These are phyloP conservation scores for Nepenthes alata DNA, from an alignment of 179 eudicot species.

Conservation along the genomic window DNA sequence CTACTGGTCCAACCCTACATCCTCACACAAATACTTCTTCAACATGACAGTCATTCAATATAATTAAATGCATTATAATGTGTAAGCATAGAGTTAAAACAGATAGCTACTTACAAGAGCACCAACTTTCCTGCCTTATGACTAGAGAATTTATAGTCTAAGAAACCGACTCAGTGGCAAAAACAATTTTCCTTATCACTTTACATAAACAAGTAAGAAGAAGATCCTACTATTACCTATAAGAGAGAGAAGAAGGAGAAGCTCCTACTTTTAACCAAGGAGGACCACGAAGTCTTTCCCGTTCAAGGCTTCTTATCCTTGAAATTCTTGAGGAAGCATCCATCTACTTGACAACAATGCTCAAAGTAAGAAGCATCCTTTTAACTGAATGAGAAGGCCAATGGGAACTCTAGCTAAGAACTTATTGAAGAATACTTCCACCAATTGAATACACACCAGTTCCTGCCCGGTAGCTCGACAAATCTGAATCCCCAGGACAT, in stretches of 20 bases:
- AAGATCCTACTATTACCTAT: constrained; percentile 39
- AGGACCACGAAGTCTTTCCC: constrained; percentile 89
- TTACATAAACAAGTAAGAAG: neutral
- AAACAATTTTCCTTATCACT: too few species aligned
- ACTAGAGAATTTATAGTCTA: neutral
- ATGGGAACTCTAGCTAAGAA: neutral
- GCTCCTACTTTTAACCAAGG: constrained; percentile 80
- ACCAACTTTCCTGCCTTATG: too few species aligned
- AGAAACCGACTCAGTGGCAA: too few species aligned
- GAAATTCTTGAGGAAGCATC: constrained; percentile 95
- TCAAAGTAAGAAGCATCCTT: constrained; percentile 13
- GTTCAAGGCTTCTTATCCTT: constrained; percentile 85
- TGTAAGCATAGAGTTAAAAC: too few species aligned
- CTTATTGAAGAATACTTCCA: neutral
- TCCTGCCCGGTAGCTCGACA: constrained; percentile 99
- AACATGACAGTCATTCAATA: too few species aligned
- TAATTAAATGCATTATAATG: too few species aligned
- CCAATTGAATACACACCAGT: constrained; percentile 42
- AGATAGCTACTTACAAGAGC: neutral
- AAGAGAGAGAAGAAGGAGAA: neutral
- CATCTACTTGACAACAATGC: constrained; percentile 68
- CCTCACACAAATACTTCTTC: too few species aligned
- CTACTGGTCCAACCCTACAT: too few species aligned
- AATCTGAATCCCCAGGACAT: constrained; percentile 84
- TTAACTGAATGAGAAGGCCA: neutral